These are phyloP conservation scores for Aspergillus ellipticus DNA, from an alignment of 495 filamentous ascomycete species.

Conservation along the genomic window DNA sequence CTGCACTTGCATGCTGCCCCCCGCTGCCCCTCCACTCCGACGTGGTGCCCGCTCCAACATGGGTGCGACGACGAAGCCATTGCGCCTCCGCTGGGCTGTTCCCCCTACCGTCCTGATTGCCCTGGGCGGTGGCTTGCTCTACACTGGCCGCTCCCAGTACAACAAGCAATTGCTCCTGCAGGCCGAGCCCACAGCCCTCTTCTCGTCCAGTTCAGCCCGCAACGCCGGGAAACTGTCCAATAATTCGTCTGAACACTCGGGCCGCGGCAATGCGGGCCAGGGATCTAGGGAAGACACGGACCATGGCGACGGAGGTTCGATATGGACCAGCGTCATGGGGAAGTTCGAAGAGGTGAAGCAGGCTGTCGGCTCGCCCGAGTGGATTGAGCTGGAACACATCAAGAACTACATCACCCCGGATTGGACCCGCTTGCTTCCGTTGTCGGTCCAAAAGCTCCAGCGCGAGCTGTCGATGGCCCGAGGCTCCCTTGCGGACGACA, in stretches of 20 bases:
- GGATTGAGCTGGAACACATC: slow-evolving; percentile 61
- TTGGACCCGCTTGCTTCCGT: slow-evolving; percentile 76
- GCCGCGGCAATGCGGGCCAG: neutral
- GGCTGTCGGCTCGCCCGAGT: slow-evolving; percentile 55
- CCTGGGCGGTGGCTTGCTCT: slow-evolving; percentile 20
- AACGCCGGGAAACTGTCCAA: slow-evolving; percentile 10
- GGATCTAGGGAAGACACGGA: slow-evolving; percentile 3
- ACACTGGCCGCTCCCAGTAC: slow-evolving; percentile 23
- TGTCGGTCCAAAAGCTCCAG: slow-evolving; percentile 77
- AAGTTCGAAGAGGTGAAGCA: slow-evolving; percentile 52
- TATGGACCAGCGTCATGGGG: slow-evolving; percentile 58
- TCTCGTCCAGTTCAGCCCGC: slow-evolving; percentile 21
- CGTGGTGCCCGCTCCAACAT: slow-evolving; percentile 30
- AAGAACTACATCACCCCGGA: slow-evolving; percentile 70
- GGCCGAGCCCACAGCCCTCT: slow-evolving; percentile 20
- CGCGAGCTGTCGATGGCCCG: slow-evolving; percentile 80
- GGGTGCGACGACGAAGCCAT: slow-evolving; percentile 29
- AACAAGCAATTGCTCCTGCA: slow-evolving; percentile 18
- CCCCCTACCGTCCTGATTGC: slow-evolving; percentile 37
- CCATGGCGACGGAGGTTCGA: slow-evolving; percentile 32
- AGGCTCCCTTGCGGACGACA: slow-evolving; percentile 83
- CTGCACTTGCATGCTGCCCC: slow-evolving; percentile 30
- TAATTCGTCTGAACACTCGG: slow-evolving; percentile 1
- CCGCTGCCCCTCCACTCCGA: slow-evolving; percentile 60
- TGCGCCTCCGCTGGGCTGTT: slow-evolving; percentile 36